Conservation (phyloP, 371 early-diverging fungal species). For the Chytridium lagenaria region DNA sequence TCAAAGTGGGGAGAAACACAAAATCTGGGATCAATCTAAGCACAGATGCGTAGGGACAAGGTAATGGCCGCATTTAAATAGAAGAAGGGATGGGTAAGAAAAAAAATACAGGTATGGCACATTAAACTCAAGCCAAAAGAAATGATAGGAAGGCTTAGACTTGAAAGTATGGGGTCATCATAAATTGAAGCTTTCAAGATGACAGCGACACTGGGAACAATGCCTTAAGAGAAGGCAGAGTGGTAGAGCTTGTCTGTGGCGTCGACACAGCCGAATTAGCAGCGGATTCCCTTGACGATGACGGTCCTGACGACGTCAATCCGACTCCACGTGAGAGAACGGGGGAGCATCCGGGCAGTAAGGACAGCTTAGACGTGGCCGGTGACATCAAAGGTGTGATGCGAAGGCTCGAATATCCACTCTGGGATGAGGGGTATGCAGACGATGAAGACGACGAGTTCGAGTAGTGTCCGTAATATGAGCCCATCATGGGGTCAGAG, state of each 20-base stretch:
- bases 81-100: too few relatives aligned
- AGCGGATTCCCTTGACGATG: not conserved
- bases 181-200: too few relatives aligned
- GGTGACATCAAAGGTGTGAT: constrained; percentile 1
- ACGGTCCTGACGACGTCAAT: not conserved
- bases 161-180: too few relatives aligned
- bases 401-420: not conserved
- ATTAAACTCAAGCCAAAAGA: too few relatives aligned
- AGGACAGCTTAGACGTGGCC: not conserved
- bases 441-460: not conserved
- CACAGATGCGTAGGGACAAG: too few relatives aligned
- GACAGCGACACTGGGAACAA: constrained; percentile 2
- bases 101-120: too few relatives aligned
- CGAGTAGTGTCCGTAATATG: not conserved
- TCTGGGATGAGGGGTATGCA: not conserved
- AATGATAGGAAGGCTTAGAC: too few relatives aligned
- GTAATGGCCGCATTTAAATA: too few relatives aligned
- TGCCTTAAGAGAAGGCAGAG: constrained; percentile 1
- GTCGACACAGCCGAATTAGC: not conserved
- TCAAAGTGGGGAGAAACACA: too few relatives aligned
- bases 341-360: not conserved
- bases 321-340: not conserved
- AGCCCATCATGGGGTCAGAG: too few relatives aligned
- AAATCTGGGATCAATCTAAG: too few relatives aligned
- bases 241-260: not conserved